A percentile compares a stretch with the other conserved stretches of the same genome.
These are phyloP conservation scores for Wickerhamiella bombiphila DNA, from an alignment of 805 yeast species.

Conservation along the genomic window DNA sequence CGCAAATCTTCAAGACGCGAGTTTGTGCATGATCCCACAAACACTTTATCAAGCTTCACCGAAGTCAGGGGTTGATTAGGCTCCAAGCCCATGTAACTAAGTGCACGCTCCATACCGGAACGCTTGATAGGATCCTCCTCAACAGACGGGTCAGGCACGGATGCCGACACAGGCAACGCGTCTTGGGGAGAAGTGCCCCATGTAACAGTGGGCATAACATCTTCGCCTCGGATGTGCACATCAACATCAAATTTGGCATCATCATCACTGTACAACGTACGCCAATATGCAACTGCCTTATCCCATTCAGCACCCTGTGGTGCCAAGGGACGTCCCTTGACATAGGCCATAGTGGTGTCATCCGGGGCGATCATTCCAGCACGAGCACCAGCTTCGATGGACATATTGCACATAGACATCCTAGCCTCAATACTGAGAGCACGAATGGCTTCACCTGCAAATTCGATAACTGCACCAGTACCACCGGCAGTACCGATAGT, in stretches of 20 bases:
- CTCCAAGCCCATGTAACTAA: conserved; percentile 77
- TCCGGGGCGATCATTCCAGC: conserved; percentile 99
- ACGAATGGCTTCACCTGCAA: conserved; percentile 90
- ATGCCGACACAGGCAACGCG: conserved; percentile 84
- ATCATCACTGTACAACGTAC: conserved; percentile 69
- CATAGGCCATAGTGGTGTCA: conserved; percentile 70
- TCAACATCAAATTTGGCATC: conserved; percentile 84
- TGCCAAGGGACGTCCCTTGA: conserved; percentile 87
- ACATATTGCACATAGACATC: conserved; percentile 99
- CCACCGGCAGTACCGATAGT: conserved; percentile 99
- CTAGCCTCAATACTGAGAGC: conserved; percentile 90
- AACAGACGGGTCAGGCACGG: conserved; percentile 79
- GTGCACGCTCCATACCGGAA: conserved; percentile 80
- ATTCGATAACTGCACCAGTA: conserved; percentile 92
- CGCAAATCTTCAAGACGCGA: conserved; percentile 94
- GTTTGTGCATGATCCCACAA: conserved; percentile 96
- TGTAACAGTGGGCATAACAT: conserved; percentile 88
- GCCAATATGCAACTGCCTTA: conserved; percentile 86
- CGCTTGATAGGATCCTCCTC: conserved; percentile 49
- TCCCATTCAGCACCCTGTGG: conserved; percentile 94
- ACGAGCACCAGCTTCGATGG: conserved; percentile 98
- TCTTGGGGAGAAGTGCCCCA: conserved; percentile 99
- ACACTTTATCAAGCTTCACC: conserved; percentile 79
- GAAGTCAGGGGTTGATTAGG: conserved; percentile 68
- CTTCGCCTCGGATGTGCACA: conserved; percentile 64